These are phyloP conservation scores for Ceratocystis ficicola DNA, from an alignment of 2,329 filamentous ascomycete genomes.

Conservation along the genomic window DNA sequence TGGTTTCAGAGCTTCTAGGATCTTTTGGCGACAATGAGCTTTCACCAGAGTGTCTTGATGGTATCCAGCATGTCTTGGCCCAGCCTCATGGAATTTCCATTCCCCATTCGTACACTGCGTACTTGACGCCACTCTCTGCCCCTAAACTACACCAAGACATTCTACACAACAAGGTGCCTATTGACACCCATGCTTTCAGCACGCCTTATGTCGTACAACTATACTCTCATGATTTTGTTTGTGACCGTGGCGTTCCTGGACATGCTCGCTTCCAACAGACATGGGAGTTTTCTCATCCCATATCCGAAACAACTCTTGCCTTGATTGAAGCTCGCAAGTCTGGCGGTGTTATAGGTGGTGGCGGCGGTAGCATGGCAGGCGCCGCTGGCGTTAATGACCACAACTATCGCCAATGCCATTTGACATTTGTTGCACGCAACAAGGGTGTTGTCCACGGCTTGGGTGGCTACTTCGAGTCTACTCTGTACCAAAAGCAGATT, in stretches of 20 bases:
- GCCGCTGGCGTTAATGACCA: constrained; percentile 80
- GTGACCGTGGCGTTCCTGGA: constrained; percentile 45
- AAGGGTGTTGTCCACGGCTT: constrained; percentile 81
- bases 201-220: constrained; percentile 93
- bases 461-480: constrained; percentile 90
- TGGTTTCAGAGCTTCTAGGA: constrained; percentile 85
- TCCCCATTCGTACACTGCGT: constrained; percentile 82
- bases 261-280: constrained; percentile 57
- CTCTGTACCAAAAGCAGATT: constrained; percentile 55
- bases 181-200: constrained; percentile 63
- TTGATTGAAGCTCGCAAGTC: constrained; percentile 45
- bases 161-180: constrained; percentile 40
- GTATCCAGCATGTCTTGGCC: constrained; percentile 79
- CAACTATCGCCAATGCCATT: constrained; percentile 67
- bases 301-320: constrained; percentile 47
- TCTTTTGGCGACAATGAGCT: constrained; percentile 97
- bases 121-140: constrained; percentile 81
- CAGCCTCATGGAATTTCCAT: constrained; percentile 80
- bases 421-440: constrained; percentile 65
- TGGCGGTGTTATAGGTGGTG: constrained; percentile 53
- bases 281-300: constrained; percentile 70
- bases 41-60: constrained; percentile 90
- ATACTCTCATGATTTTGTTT: constrained; percentile 77
- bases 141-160: constrained; percentile 80
- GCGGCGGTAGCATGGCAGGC: constrained; percentile 60